Evolutionary conservation across 768 basidiomycete species (phyloP), one percentile per base, ranked within the genome.

Genomic region (Leccinellum rugosiceps): DNA sequence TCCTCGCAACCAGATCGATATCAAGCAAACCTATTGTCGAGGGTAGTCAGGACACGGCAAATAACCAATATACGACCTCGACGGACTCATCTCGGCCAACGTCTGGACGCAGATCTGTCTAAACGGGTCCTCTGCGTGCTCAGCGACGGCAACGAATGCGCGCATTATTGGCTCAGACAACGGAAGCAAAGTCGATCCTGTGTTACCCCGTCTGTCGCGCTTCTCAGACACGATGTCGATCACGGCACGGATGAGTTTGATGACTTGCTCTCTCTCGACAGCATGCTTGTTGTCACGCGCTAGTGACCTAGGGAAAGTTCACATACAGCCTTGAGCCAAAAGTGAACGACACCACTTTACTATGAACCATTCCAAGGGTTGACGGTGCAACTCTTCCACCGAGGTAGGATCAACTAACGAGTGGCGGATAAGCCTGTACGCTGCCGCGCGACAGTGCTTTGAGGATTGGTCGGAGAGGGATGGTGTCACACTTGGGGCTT

Each of bases 41-140:
- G 25, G 46, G 25, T 32, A 23, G 57, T 60, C 53, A 66, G 57
- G 34, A 34, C 3, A 38, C 31, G 62, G 31, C 52, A 53, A 9
- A 53, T 44, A 53, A 48, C 47, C 56, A 34, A 45, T 57, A 50
- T 32, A 49, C 26, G 34, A 47, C 35, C 53, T 35, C 58, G 47
- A 71, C 90, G 63, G 61, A 95, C 95, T 75, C 51, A 98, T 90
- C 76, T 98, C 97, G 0, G 90, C 82, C 53, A 99, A 73, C 0
- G 92, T 97, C 71, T 94, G 86, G 31, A 98, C 79, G 47, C 87
- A 91, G 50, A 93, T 83, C 1, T 82, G 78, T 56, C 89, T 80
- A 66, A 98, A 90, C 1, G 90, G 87, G 65, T 98, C 97, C 62
- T 98, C 97, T 10, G 83, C 79, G 56, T 93, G 90, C 70, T 99